Base-by-base conservation (phyloP, 2,329 filamentous ascomycete genomes). In the Colletotrichum sp. region DNA sequence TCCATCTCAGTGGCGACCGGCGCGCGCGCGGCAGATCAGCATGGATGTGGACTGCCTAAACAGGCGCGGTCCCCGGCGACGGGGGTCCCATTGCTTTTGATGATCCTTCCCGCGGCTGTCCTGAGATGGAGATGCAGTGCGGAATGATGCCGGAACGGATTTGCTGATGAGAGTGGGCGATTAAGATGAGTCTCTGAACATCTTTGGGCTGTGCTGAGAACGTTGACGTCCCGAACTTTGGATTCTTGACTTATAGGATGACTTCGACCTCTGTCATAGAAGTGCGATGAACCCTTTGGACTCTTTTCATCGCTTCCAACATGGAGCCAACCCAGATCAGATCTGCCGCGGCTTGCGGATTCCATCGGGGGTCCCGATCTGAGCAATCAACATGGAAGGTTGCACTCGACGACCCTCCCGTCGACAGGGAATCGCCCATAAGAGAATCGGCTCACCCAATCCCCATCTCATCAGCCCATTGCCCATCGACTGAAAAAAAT, bases 1-100 rank as follows among this genome's bases (percentile, higher is more conserved):
- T 57, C 39, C 55, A 59, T 59, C 32, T 62, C 60, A 66, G 68
- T 75, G 68, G 68, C 52, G 72, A 66, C 60, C 34, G 44, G 44
- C 18, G 28, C 62, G 72, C 72, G 72, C 68, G 60, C 68, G 68
- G 72, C 68, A 75, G 68, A 75, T 75, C 72, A 62, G 34, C 69
- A 28, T 62, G 72, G 65, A 67, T 60, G 60, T 49, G 55, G 30
- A 21, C 68, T 71, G 34, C 68, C 72, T 62, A 67, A 71, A 71
- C 18, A 59, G 72, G 72, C 60, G 60, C 72, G 62, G 72, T 75
- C 26, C 28, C 72, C 72, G 68, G 72, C 52, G 67, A 30, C 34
- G 21, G 24, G 30, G 26, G 36, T 30, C 71, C 72, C 72, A 69
- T 44, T 44, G 15, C 26, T 32, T 64, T 64, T 62, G 69, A 72